Percentiles rank a stretch among this genome's conserved stretches.
These are phyloP conservation scores for Bullera alba DNA, from an alignment of 768 basidiomycete genomes.

Conservation along the genomic window DNA sequence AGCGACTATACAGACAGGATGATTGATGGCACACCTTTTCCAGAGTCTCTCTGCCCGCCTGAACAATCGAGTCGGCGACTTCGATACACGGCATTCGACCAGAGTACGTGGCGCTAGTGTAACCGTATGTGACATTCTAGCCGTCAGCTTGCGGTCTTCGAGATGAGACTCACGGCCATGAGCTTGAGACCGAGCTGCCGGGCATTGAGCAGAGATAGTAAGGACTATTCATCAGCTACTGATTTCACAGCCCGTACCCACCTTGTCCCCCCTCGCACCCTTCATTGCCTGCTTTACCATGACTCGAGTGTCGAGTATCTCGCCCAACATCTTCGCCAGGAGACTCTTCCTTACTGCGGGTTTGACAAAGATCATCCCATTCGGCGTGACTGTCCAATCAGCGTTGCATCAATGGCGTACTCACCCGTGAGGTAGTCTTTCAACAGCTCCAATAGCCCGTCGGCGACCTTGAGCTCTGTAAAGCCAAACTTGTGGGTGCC, in stretches of 20 bases:
- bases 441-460: constrained; percentile 62
- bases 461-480: constrained; percentile 59
- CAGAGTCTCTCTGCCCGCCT: constrained; percentile 87
- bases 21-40: constrained; percentile 61
- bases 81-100: constrained; percentile 98
- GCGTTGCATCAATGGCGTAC: constrained; percentile 19
- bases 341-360: constrained; percentile 73
- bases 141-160: not conserved
- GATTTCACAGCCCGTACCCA: constrained; percentile 33
- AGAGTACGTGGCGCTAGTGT: constrained; percentile 87
- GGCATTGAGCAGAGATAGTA: constrained; percentile 73
- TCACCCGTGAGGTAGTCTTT: constrained; percentile 70
- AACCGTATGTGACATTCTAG: constrained; percentile 70
- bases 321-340: constrained; percentile 81
- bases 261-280: constrained; percentile 65
- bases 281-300: constrained; percentile 99
- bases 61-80: constrained; percentile 95
- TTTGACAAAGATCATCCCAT: constrained; percentile 92
- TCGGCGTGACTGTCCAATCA: constrained; percentile 67
- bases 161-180: constrained; percentile 66
- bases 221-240: constrained; percentile 52
- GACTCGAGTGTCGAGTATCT: constrained; percentile 86
- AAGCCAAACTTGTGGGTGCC: constrained; percentile 85
- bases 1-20: not conserved
- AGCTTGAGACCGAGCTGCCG: constrained; percentile 89